Evolutionary conservation across 2,329 filamentous ascomycete species (phyloP).

Genomic region (Calonectria leucothoes): DNA sequence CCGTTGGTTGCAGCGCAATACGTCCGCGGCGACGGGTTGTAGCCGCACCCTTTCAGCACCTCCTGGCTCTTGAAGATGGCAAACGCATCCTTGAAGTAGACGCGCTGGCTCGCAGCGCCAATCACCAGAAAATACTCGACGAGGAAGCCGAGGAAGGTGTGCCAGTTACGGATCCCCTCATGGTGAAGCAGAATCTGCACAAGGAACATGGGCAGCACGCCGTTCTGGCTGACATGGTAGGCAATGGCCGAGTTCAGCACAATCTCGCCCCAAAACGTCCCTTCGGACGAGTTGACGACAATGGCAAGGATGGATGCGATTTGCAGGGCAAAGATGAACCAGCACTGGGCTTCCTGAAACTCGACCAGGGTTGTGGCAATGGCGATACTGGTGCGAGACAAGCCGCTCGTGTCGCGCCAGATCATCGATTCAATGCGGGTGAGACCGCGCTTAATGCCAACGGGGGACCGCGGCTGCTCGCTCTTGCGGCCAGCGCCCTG

Average conservation of each 20-base stretch:
- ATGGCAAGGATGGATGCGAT: constrained; percentile 55
- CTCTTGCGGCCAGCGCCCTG: constrained; percentile 40
- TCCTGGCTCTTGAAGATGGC: constrained; percentile 48
- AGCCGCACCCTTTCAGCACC: constrained; percentile 46
- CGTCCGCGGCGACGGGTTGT: constrained; percentile 52
- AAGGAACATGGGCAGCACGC: constrained; percentile 52
- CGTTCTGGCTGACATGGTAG: constrained; percentile 52
- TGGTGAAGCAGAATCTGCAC: constrained; percentile 52
- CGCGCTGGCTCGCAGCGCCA: constrained; percentile 51
- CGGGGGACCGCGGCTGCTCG: constrained; percentile 29
- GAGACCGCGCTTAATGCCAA: constrained; percentile 43
- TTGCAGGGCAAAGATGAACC: constrained; percentile 54
- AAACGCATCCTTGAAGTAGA: constrained; percentile 49
- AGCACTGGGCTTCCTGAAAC: constrained; percentile 53
- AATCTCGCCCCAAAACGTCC: constrained; percentile 54
- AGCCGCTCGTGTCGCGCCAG: constrained; percentile 50
- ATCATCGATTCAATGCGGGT: constrained; percentile 51
- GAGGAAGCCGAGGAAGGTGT: constrained; percentile 53
- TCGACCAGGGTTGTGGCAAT: constrained; percentile 54
- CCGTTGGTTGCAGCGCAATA: constrained; percentile 51
- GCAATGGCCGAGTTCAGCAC: constrained; percentile 52
- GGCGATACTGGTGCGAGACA: constrained; percentile 52
- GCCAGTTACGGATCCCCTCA: constrained; percentile 54
- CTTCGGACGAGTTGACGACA: constrained; percentile 54
- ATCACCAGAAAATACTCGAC: constrained; percentile 52